phyloP scores from a whole-genome alignment of 192 early-diverging fungal species.

The Entomortierella chlamydospora region DNA sequence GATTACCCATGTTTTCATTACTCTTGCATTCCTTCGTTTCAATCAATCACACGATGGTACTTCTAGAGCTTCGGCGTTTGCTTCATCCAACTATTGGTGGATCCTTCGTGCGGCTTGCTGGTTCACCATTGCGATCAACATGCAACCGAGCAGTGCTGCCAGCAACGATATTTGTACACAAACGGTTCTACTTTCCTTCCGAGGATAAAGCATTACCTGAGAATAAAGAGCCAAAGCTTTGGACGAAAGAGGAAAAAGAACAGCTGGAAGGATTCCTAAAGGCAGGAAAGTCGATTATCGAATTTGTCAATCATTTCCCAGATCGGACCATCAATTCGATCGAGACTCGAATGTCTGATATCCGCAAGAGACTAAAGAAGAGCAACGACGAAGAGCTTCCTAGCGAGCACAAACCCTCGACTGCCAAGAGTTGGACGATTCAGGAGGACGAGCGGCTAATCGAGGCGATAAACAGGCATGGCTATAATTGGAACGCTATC shows the following conservation, averaged over 20 bases:
- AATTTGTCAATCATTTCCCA: slow-evolving; percentile 1
- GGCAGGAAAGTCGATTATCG: neutral
- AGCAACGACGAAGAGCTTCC: neutral
- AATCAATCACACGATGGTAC: too few relatives aligned
- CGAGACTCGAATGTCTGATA: neutral
- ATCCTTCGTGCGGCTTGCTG: too few relatives aligned
- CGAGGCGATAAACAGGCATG: neutral
- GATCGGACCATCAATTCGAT: neutral
- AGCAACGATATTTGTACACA: too few relatives aligned
- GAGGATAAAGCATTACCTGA: too few relatives aligned
- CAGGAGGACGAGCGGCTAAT: neutral
- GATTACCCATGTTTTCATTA: too few relatives aligned
- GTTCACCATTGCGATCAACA: too few relatives aligned
- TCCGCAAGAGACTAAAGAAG: neutral
- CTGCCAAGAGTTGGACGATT: neutral
- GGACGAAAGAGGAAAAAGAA: slow-evolving; percentile 3
- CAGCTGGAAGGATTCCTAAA: neutral
- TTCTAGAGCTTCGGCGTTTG: too few relatives aligned
- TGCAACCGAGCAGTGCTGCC: too few relatives aligned
- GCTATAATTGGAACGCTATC: neutral
- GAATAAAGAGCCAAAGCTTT: neutral
- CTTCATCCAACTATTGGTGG: too few relatives aligned
- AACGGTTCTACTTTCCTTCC: too few relatives aligned
- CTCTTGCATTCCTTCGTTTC: too few relatives aligned
- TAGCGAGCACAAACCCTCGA: neutral